Evolutionary conservation across 2,329 filamentous ascomycete species (phyloP).

Genomic region (Aureobasidium sp.): DNA sequence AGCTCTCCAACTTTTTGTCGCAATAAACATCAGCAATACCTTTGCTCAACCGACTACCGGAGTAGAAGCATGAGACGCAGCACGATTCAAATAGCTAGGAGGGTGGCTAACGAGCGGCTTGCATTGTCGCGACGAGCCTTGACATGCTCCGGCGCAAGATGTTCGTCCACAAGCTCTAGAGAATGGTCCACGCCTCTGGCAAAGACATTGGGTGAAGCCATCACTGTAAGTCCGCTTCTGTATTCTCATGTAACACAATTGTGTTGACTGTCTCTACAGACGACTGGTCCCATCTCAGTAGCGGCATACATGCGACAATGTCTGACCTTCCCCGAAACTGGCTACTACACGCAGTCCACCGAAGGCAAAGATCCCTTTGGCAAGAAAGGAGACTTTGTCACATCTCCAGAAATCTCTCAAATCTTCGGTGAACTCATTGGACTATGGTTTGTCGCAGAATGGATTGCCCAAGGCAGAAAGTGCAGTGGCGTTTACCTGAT

Average conservation of each 20-base stretch:
- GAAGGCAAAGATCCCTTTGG: conserved; percentile 79
- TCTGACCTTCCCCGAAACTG: conserved; percentile 78
- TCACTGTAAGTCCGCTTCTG: conserved; percentile 50
- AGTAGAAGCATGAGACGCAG: conserved; percentile 9
- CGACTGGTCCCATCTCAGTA: conserved; percentile 83
- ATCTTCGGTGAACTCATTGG: conserved; percentile 92
- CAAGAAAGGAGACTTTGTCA: conserved; percentile 89
- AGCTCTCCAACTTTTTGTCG: background rate
- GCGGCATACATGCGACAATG: conserved; percentile 99
- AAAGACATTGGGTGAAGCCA: conserved; percentile 76
- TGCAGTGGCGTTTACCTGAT: conserved; percentile 74
- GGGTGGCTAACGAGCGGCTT: background rate
- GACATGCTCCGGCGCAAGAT: conserved; percentile 27
- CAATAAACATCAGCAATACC: background rate
- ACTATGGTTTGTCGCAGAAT: conserved; percentile 93
- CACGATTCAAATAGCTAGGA: background rate
- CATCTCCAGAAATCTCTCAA: conserved; percentile 94
- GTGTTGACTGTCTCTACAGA: no score
- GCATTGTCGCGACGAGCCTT: background rate
- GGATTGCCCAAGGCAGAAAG: conserved; percentile 79
- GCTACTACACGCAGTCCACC: conserved; percentile 79
- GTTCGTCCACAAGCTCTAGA: conserved; percentile 37
- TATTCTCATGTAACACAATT: background rate
- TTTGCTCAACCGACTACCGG: conserved; percentile 3
- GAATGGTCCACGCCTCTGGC: conserved; percentile 91